Evolutionary conservation across 768 basidiomycete species (phyloP).

Genomic region (Obba rivulosa): DNA sequence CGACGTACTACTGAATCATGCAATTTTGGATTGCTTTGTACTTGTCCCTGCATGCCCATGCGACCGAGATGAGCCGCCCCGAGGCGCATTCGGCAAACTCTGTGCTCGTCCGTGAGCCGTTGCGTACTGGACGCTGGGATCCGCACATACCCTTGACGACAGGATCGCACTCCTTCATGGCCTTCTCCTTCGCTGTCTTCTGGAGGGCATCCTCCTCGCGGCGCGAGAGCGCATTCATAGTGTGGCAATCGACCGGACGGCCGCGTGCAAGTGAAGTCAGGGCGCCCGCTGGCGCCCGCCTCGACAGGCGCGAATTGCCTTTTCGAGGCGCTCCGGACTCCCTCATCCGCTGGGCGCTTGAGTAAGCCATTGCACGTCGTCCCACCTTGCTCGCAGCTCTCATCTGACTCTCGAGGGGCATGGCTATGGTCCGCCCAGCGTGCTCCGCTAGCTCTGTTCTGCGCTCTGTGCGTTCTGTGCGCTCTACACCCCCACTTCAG

Average conservation of each 20-base stretch:
- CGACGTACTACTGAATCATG: conserved; percentile 73
- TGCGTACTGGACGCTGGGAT: too few species aligned
- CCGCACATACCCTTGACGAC: conserved; percentile 70
- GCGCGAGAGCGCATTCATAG: conserved; percentile 81
- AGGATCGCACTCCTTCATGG: conserved; percentile 72
- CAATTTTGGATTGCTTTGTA: conserved; percentile 71
- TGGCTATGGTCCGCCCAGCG: conserved; percentile 1
- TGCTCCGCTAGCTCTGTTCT: conserved; percentile 1
- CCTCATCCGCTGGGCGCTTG: too few species aligned
- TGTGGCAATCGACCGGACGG: conserved; percentile 1
- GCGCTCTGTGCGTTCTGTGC: conserved; percentile 14
- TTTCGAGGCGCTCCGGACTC: too few species aligned
- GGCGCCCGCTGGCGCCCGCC: background rate
- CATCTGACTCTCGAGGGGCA: too few species aligned
- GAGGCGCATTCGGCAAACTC: conserved; percentile 83
- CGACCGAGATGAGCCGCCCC: conserved; percentile 77
- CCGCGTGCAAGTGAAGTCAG: conserved; percentile 3
- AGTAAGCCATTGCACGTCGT: too few species aligned
- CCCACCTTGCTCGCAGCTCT: too few species aligned
- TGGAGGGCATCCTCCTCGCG: conserved; percentile 83
- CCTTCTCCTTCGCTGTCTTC: conserved; percentile 75
- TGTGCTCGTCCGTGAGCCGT: too few species aligned
- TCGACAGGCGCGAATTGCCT: too few species aligned
- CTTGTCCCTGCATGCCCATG: conserved; percentile 75
- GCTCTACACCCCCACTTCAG: conserved; percentile 1